These are phyloP conservation scores for Arachnomyces sp. DNA, from an alignment of 2,329 filamentous ascomycete genomes.

Conservation along the genomic window DNA sequence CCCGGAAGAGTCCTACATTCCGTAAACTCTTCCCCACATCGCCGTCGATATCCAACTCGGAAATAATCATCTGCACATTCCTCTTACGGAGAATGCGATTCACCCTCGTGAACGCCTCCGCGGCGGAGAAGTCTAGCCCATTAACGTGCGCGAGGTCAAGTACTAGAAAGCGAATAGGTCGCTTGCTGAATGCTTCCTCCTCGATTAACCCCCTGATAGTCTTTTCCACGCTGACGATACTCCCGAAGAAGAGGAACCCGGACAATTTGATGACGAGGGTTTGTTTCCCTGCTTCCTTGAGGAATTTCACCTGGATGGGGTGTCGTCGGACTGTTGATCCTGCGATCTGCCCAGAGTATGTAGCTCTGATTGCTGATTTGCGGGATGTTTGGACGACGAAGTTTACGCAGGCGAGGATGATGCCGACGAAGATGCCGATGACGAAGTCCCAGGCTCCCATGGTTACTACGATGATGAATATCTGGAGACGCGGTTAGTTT, in stretches of 20 bases:
- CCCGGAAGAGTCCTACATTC: slow-evolving; percentile 72
- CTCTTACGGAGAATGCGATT: slow-evolving; percentile 72
- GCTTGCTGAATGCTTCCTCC: slow-evolving; percentile 66
- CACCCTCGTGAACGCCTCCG: slow-evolving; percentile 88
- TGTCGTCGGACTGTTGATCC: slow-evolving; percentile 89
- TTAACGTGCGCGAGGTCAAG: slow-evolving; percentile 84
- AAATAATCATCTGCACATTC: slow-evolving; percentile 71
- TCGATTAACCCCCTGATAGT: slow-evolving; percentile 74
- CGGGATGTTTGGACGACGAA: slow-evolving; percentile 87
- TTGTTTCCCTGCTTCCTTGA: slow-evolving; percentile 76
- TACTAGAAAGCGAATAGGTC: slow-evolving; percentile 81
- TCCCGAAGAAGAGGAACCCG: slow-evolving; percentile 97
- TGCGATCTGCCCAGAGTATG: slow-evolving; percentile 82
- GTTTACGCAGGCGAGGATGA: slow-evolving; percentile 81
- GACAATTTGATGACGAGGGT: slow-evolving; percentile 86
- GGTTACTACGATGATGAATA: slow-evolving; percentile 79
- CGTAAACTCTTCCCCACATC: slow-evolving; percentile 70
- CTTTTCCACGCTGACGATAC: slow-evolving; percentile 89
- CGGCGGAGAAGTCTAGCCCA: slow-evolving; percentile 90
- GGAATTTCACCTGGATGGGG: slow-evolving; percentile 76
- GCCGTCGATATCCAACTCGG: slow-evolving; percentile 67
- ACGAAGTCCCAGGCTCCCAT: slow-evolving; percentile 99
- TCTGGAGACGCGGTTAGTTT: slow-evolving; percentile 35
- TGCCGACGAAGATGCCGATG: slow-evolving; percentile 82
- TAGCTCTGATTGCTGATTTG: slow-evolving; percentile 78